Evolutionary conservation across 495 filamentous ascomycete species (phyloP), one percentile per base, ranked within the genome.

Genomic region (Xylaria palmicola): DNA sequence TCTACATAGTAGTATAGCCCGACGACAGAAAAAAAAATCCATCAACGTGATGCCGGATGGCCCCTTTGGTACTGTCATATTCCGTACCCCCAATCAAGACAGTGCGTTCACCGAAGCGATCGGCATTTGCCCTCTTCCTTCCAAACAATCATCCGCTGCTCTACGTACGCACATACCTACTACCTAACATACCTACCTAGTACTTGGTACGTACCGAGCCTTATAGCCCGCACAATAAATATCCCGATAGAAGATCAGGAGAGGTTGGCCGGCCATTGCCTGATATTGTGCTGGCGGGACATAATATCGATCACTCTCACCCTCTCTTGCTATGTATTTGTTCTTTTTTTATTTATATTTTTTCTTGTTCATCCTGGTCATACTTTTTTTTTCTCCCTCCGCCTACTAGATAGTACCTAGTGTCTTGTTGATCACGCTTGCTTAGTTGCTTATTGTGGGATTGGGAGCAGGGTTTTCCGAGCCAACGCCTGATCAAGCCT

Each of bases 11-110:
- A 44, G 15, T 48, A 17, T 12, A 29, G 3, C 9, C 29, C 24
- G 29, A 15, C 43, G 27, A 17, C 45, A 45, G 26, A 22, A 44
- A 20, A 15, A 27, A 13, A 36, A 36, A 13, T 36, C 6, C 32
- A 36, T 36, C 13, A 6, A 36, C 13, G 6, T 36, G 6, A 36
- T 13, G 13, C 6, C 13, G 6, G 32, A 6, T 13, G 32, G 13
- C 6, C 13, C 6, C 6, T 36, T 13, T 6, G 13, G 32, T 6
- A 36, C 6, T 36, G 32, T 36, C 6, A 13, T 36, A 13, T 36
- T 51, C 48, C 27, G 48, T 34, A 34, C 17, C 12, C n/a, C 27
- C 48, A 51, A 51, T 51, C 48, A 51, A 19, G 29, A 51, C n/a
- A 36, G 29, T 50, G 29, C 29, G 4, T 29, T 34, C 17, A 51